Evolutionary conservation across 768 basidiomycete species (phyloP).

Genomic region (Dentipellis fragilis): DNA sequence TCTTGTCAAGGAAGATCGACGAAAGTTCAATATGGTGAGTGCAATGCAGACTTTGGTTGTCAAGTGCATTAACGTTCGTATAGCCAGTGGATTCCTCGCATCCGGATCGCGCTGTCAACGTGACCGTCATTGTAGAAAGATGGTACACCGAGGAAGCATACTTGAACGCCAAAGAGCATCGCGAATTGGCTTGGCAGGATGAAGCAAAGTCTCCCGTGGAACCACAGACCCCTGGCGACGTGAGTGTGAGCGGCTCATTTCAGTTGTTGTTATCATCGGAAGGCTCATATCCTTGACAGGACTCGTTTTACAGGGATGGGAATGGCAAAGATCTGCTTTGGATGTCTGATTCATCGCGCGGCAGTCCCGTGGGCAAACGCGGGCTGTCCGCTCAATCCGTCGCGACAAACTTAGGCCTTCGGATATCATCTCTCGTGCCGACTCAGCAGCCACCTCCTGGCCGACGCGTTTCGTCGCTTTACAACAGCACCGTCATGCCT

Average conservation of each 20-base stretch:
- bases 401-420: conserved; percentile 31
- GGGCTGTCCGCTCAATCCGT: conserved; percentile 39
- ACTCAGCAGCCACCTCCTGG: conserved; percentile 20
- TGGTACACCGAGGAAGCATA: conserved; percentile 77
- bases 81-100: conserved; percentile 74
- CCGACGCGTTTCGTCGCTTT: conserved; percentile 14
- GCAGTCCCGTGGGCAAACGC: conserved; percentile 19
- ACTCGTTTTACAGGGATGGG: conserved; percentile 21
- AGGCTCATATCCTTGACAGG: conserved; percentile 11
- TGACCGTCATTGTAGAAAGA: conserved; percentile 67
- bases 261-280: background rate
- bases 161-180: conserved; percentile 47
- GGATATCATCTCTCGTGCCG: conserved; percentile 21
- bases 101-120: conserved; percentile 56
- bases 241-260: background rate
- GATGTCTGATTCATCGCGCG: conserved; percentile 37
- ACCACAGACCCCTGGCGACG: conserved; percentile 31
- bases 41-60: background rate
- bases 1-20: conserved; percentile 61
- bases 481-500: conserved; percentile 18
- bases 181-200: conserved; percentile 64
- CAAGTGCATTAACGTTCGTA: conserved; percentile 7
- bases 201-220: conserved; percentile 28
- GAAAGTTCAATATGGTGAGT: conserved; percentile 65
- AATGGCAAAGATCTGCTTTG: conserved; percentile 63